Base-by-base conservation (phyloP, 495 filamentous ascomycete species). In the Aspergillus avenaceus region DNA sequence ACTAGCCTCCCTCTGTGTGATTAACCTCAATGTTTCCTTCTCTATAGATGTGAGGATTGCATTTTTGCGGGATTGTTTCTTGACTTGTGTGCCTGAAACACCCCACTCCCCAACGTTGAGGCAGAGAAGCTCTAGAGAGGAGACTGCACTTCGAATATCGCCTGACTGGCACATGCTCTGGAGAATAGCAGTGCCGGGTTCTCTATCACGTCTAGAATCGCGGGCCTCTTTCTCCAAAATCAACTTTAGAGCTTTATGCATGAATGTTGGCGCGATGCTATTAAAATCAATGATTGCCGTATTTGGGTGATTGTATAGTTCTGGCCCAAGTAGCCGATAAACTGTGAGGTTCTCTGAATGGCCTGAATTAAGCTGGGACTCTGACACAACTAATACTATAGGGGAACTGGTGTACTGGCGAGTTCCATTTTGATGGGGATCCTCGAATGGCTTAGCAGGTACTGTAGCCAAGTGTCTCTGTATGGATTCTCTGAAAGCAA, bases 141-240 rank as follows among this genome's bases (percentile, higher is more conserved):
- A 87, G 23, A 96, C 79, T 16, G 95, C 92, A 69, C 86, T 97
- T 52, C 95, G 83, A 44, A 99, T 84, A 63, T 99, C 95, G 4
- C 95, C 95, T 43, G 86, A 82, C 51, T 90, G 87, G 2, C 88
- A 83, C 1, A 97, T 73, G 43, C 69, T 79, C 41, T 88, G 85
- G 4, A 97, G 71, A 2, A 95, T 83, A 19, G 73, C 69, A 1
- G 86, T 84, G 0, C 87, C 85, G 2, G 86, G 88, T 5, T 84
- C 82, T 43, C 78, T 76, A 21, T 78, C 74, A 48, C 86, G 75
- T 12, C 83, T 83, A 4, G 87, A 88, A 50, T 81, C 76, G 7
- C 79, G 74, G 1, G 89, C 83, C 60, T 96, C 90, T 64, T 92
- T 96, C 53, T 84, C 75, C 1, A 97, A 74, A 13, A 95, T 74